These are phyloP conservation scores for Pythium rhizo-oryzae DNA, from an alignment of 352 stramenopile genomes.

Conservation along the genomic window DNA sequence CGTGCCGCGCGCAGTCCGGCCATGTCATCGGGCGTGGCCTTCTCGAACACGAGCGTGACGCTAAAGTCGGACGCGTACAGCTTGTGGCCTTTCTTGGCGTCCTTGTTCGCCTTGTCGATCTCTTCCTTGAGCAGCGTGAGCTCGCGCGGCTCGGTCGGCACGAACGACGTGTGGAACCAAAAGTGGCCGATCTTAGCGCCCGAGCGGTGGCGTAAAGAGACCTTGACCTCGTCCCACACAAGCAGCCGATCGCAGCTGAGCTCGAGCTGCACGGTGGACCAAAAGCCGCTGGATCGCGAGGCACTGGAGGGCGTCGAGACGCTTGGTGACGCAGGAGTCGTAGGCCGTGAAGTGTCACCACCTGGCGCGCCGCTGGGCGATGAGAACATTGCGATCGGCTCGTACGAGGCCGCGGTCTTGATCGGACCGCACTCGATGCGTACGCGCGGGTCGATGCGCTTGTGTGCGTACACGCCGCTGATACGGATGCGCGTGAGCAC, in stretches of 20 bases:
- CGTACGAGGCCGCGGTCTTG: slow-evolving; percentile 10
- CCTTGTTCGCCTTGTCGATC: slow-evolving; percentile 76
- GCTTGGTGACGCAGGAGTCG: neutral
- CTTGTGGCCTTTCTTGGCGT: slow-evolving; percentile 71
- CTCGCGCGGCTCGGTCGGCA: slow-evolving; percentile 37
- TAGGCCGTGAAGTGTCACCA: neutral
- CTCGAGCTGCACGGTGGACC: slow-evolving; percentile 40
- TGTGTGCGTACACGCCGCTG: slow-evolving; percentile 46
- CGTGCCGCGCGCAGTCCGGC: slow-evolving; percentile 7
- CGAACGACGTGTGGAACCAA: slow-evolving; percentile 82
- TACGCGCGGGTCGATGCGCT: slow-evolving; percentile 58
- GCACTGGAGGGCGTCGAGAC: slow-evolving; percentile 11
- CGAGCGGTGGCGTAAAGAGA: slow-evolving; percentile 48
- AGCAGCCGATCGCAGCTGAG: slow-evolving; percentile 47
- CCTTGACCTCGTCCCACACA: slow-evolving; percentile 66
- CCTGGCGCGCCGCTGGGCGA: neutral
- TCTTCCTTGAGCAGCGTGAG: slow-evolving; percentile 55
- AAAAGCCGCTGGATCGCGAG: slow-evolving; percentile 8
- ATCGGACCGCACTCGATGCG: slow-evolving; percentile 44
- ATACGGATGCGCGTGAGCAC: slow-evolving; percentile 47
- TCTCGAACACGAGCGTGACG: slow-evolving; percentile 53
- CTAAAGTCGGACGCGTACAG: slow-evolving; percentile 54
- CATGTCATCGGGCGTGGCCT: slow-evolving; percentile 36
- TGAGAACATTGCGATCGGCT: slow-evolving; percentile 5
- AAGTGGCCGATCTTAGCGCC: slow-evolving; percentile 58